These are phyloP conservation scores for Coniella vitis DNA, from an alignment of 2,329 filamentous ascomycete species.

Conservation along the genomic window DNA sequence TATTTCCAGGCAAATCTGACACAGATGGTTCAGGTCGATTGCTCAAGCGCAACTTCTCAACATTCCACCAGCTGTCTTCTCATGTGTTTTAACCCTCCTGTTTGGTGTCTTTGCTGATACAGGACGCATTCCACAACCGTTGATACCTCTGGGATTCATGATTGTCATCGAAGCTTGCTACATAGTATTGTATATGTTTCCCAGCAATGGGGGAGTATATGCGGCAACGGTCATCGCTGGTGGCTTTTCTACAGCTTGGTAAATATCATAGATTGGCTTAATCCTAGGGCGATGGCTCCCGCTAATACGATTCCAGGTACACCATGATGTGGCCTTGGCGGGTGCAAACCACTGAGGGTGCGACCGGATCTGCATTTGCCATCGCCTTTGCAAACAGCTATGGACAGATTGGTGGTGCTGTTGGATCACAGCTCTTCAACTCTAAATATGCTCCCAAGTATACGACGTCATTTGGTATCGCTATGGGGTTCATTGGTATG, in stretches of 20 bases:
- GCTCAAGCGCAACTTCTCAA: slow-evolving; percentile 42
- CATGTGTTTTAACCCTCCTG: slow-evolving; percentile 34
- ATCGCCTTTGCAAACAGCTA: slow-evolving; percentile 45
- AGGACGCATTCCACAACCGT: slow-evolving; percentile 34
- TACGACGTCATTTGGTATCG: slow-evolving; percentile 33
- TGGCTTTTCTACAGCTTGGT: not conserved
- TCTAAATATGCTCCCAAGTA: slow-evolving; percentile 39
- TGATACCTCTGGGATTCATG: slow-evolving; percentile 37
- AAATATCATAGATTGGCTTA: slow-evolving; percentile 32
- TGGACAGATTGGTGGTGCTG: slow-evolving; percentile 41
- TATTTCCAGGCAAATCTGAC: slow-evolving; percentile 22
- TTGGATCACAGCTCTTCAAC: slow-evolving; percentile 40
- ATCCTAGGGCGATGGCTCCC: slow-evolving; percentile 21
- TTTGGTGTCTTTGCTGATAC: slow-evolving; percentile 37
- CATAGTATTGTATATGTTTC: slow-evolving; percentile 37
- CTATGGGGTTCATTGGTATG: slow-evolving; percentile 37
- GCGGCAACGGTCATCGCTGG: slow-evolving; percentile 36
- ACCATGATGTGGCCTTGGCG: slow-evolving; percentile 48
- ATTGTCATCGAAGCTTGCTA: slow-evolving; percentile 38
- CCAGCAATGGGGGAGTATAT: slow-evolving; percentile 38
- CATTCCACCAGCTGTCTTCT: slow-evolving; percentile 36
- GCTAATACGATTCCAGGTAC: slow-evolving; percentile 25
- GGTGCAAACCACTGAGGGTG: slow-evolving; percentile 37
- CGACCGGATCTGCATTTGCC: slow-evolving; percentile 42
- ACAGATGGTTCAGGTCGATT: slow-evolving; percentile 21